A percentile compares a stretch with the other conserved stretches of the same genome.
phyloP scores from a whole-genome alignment of 352 stramenopile species.

The Globisporangium nunn region DNA sequence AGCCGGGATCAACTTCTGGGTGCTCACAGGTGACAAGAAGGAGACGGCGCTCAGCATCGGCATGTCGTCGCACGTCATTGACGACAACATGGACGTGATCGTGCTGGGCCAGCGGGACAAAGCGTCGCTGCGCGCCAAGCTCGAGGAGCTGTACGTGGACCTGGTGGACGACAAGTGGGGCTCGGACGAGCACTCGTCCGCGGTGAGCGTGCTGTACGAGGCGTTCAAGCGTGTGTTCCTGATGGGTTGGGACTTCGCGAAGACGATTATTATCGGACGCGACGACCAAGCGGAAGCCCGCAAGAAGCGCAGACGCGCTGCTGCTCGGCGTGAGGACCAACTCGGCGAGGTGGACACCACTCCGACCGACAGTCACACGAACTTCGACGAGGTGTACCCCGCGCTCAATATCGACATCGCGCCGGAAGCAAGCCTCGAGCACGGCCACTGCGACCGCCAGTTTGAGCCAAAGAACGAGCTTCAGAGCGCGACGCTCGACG shows the following conservation, averaged over 20 bases:
- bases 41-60: conserved; percentile 98
- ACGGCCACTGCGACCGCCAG: conserved; percentile 48
- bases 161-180: conserved; percentile 86
- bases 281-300: conserved; percentile 61
- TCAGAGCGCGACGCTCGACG: conserved; percentile 22
- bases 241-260: conserved; percentile 60
- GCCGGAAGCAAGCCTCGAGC: conserved; percentile 48
- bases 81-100: conserved; percentile 88
- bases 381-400: conserved; percentile 75
- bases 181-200: conserved; percentile 75
- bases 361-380: conserved; percentile 24
- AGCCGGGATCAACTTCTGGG: conserved; percentile 96
- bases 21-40: conserved; percentile 96
- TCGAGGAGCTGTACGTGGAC: conserved; percentile 84
- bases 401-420: conserved; percentile 40
- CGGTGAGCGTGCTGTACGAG: conserved; percentile 68
- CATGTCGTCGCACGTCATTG: conserved; percentile 87
- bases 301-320: conserved; percentile 54
- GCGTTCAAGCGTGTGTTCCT: conserved; percentile 62
- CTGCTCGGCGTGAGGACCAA: conserved; percentile 42
- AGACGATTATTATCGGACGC: conserved; percentile 61
- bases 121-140: conserved; percentile 52
- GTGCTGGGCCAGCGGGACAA: conserved; percentile 81
- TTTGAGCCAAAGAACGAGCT: conserved; percentile 57
- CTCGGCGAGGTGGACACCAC: conserved; percentile 18